phyloP scores from a whole-genome alignment of 306 rosid species.

The Dryas octopetala region DNA sequence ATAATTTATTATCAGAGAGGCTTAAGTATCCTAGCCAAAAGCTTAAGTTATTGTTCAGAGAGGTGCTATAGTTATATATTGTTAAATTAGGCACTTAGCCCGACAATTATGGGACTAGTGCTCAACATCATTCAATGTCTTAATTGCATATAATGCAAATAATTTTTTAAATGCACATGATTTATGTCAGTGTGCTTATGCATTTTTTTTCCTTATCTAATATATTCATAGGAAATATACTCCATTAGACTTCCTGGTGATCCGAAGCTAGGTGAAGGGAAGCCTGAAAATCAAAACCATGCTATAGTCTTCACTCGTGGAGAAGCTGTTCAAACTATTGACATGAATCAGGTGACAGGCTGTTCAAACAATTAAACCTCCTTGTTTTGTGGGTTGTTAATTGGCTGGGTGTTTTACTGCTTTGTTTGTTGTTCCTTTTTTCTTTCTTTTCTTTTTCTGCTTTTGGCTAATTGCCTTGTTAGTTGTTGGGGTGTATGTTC shows the following conservation, averaged over 20 bases:
- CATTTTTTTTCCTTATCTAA: not conserved
- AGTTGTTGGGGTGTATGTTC: not conserved
- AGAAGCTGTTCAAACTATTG: constrained; percentile 95
- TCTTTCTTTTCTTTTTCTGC: no score
- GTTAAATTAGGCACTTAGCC: not conserved
- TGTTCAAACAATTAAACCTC: not conserved
- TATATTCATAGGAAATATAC: constrained; percentile 66
- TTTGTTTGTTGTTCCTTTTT: not conserved
- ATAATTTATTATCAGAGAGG: no score
- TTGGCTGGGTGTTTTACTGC: not conserved
- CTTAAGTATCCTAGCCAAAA: not conserved
- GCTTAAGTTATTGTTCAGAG: not conserved
- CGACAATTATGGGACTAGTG: not conserved
- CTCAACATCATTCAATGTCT: not conserved
- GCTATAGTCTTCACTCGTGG: constrained; percentile 96
- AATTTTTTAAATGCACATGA: not conserved
- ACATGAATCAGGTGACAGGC: constrained; percentile 87
- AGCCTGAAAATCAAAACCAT: constrained; percentile 99
- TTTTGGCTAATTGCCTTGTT: no score
- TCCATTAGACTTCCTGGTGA: constrained; percentile 96
- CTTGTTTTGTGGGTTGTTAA: constrained; percentile 1
- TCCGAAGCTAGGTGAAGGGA: constrained; percentile 99
- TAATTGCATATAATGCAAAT: not conserved
- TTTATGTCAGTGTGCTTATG: constrained; percentile 4
- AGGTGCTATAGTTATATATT: not conserved